These are phyloP conservation scores for Aureobasidium melanogenum DNA, from an alignment of 2,329 filamentous ascomycete genomes.

Conservation along the genomic window DNA sequence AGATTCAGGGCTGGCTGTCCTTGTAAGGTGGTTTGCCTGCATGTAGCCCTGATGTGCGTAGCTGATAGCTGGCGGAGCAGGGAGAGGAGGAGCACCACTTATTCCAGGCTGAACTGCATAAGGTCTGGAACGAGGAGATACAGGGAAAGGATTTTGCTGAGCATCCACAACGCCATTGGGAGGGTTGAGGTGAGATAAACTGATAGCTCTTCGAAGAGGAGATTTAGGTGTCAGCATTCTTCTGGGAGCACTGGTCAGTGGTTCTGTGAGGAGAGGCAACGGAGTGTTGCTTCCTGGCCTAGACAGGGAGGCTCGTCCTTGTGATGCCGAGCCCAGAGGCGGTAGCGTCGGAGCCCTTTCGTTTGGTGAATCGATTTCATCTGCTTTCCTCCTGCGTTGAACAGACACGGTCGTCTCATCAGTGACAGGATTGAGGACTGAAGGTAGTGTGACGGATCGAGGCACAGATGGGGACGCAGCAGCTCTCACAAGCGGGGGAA, in stretches of 20 bases:
- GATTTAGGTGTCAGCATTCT: slow-evolving; percentile 52
- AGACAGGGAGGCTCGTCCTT: neutral
- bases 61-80: slow-evolving; percentile 35
- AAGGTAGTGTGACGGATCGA: slow-evolving; percentile 34
- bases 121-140: slow-evolving; percentile 31
- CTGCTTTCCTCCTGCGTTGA: slow-evolving; percentile 32
- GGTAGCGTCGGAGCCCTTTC: slow-evolving; percentile 28
- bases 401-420: slow-evolving; percentile 23
- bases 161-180: slow-evolving; percentile 40
- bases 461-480: slow-evolving; percentile 19
- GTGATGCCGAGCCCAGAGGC: slow-evolving; percentile 18
- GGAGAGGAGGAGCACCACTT: slow-evolving; percentile 37
- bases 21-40: slow-evolving; percentile 30
- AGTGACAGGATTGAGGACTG: slow-evolving; percentile 36
- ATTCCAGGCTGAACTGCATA: slow-evolving; percentile 36
- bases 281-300: neutral
- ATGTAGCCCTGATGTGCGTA: slow-evolving; percentile 27
- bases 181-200: slow-evolving; percentile 36
- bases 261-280: neutral
- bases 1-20: slow-evolving; percentile 27
- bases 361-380: slow-evolving; percentile 35
- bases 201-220: slow-evolving; percentile 44
- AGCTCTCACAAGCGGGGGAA: slow-evolving; percentile 23
- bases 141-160: slow-evolving; percentile 40
- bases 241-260: slow-evolving; percentile 26